These are phyloP conservation scores for Hyaloraphidium curvatum DNA, from an alignment of 192 early-diverging fungal species.

Conservation along the genomic window DNA sequence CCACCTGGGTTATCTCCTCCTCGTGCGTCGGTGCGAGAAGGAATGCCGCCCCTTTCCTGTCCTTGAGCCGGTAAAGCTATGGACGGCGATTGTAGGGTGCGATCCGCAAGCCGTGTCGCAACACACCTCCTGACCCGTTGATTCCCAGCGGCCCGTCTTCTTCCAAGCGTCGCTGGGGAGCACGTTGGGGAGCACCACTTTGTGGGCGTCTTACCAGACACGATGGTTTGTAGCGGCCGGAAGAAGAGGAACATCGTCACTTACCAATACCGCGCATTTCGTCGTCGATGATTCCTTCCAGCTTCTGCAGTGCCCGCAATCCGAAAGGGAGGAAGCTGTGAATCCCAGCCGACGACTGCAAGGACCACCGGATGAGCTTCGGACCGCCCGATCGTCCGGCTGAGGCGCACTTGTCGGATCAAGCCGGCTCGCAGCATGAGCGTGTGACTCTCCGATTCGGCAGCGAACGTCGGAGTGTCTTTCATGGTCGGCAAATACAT, in stretches of 20 bases:
- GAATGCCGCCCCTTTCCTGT: conserved; percentile 50
- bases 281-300: conserved; percentile 59
- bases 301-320: conserved; percentile 48
- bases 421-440: too few species aligned
- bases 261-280: conserved; percentile 56
- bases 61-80: conserved; percentile 59
- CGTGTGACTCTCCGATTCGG: too few species aligned
- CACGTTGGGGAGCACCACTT: conserved; percentile 47
- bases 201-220: conserved; percentile 32
- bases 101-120: conserved; percentile 3
- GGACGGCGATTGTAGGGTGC: conserved; percentile 2
- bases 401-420: too few species aligned
- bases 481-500: too few species aligned
- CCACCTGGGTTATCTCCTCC: conserved; percentile 68
- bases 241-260: not conserved
- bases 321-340: conserved; percentile 70
- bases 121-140: conserved; percentile 34
- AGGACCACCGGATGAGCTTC: too few species aligned
- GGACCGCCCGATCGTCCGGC: too few species aligned
- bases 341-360: conserved; percentile 59
- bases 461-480: too few species aligned
- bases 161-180: conserved; percentile 53
- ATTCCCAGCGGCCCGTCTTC: conserved; percentile 57
- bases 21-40: conserved; percentile 76
- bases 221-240: not conserved